Conservation (phyloP, 1,139 yeast genomes). For the Wickerhamomyces sp. region DNA sequence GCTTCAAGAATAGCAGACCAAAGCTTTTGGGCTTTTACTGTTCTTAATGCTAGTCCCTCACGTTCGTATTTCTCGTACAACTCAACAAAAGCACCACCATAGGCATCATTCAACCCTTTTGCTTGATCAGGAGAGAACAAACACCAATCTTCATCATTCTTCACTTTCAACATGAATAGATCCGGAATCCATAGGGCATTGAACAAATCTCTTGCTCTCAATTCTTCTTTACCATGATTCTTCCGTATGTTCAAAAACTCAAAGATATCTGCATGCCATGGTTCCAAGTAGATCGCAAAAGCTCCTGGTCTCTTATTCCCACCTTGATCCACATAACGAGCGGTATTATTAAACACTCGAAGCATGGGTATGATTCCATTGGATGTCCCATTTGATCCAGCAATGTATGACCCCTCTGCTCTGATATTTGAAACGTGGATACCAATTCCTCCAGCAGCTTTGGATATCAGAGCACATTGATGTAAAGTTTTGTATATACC, state of each 20-base stretch:
- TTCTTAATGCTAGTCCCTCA: constrained; percentile 55
- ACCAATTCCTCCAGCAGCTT: constrained; percentile 91
- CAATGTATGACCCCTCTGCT: constrained; percentile 77
- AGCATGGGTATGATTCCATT: constrained; percentile 89
- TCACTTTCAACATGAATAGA: constrained; percentile 84
- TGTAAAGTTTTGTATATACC: constrained; percentile 85
- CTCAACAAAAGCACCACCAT: constrained; percentile 72
- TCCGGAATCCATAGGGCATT: constrained; percentile 89
- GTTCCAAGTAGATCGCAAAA: constrained; percentile 80
- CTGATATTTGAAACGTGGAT: constrained; percentile 79
- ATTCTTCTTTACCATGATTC: constrained; percentile 88
- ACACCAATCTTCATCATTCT: constrained; percentile 73
- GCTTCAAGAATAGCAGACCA: constrained; percentile 86
- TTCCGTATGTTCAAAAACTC: constrained; percentile 79
- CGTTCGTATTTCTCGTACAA: constrained; percentile 67
- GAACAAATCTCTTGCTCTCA: constrained; percentile 84
- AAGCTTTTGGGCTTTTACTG: constrained; percentile 76
- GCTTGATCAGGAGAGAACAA: constrained; percentile 86
- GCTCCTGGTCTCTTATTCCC: constrained; percentile 95
- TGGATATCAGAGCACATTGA: constrained; percentile 80
- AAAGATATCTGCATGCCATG: constrained; percentile 86
- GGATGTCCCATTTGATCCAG: constrained; percentile 89
- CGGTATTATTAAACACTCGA: constrained; percentile 83
- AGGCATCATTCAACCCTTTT: constrained; percentile 72
- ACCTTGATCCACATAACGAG: constrained; percentile 90